Conservation (phyloP, 305 asterid genomes). For the Solanum hybrid region DNA sequence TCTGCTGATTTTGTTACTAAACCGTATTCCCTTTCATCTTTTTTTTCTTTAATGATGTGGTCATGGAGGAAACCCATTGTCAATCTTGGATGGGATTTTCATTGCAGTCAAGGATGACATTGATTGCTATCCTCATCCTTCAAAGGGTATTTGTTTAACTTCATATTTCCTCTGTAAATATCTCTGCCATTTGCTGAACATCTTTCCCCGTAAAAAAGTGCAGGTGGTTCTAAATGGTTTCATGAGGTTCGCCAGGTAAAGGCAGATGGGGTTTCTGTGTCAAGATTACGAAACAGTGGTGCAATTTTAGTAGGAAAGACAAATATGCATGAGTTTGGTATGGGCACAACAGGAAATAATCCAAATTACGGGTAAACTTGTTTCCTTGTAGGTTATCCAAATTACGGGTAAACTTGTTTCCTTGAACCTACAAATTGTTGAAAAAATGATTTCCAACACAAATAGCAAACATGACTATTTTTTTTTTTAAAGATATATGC, state of each 20-base stretch:
- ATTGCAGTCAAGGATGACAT: conserved; percentile 94
- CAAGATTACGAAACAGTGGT: conserved; percentile 74
- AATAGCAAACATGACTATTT: not conserved
- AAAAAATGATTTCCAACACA: not conserved
- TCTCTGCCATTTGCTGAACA: conserved; percentile 3
- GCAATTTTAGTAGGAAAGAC: conserved; percentile 89
- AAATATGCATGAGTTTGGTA: conserved; percentile 93
- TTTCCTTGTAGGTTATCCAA: conserved; percentile 35
- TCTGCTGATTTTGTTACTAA: not conserved
- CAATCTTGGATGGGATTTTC: conserved; percentile 80
- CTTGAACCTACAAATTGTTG: not conserved
- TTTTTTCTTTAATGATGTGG: not conserved
- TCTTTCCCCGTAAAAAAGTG: conserved; percentile 31
- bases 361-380: conserved; percentile 75
- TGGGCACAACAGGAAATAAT: conserved; percentile 92
- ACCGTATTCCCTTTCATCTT: not conserved
- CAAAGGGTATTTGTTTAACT: conserved; percentile 49
- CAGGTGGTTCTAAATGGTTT: conserved; percentile 72
- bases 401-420: conserved; percentile 55
- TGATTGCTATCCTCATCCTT: conserved; percentile 79
- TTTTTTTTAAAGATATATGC: not conserved
- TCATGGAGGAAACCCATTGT: conserved; percentile 61
- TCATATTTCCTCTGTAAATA: not conserved
- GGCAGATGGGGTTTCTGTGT: conserved; percentile 59
- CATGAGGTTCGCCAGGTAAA: conserved; percentile 65